A percentile compares a stretch with the other conserved stretches of the same genome.
Conservation (phyloP, 306 rosid genomes). For the Alnus glutinosa region DNA sequence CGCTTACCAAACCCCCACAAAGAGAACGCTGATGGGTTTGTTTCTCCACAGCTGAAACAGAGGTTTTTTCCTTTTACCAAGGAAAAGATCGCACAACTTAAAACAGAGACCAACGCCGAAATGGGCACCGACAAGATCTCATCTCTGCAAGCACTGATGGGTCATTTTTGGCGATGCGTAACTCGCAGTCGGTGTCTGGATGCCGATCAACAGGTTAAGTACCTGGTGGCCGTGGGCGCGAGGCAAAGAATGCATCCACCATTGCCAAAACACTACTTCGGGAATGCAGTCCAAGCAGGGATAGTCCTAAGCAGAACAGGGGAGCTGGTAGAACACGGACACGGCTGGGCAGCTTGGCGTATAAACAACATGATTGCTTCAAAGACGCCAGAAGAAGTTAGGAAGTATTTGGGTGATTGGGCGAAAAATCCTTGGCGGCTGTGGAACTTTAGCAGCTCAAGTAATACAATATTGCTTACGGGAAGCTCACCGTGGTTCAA, state of each 20-base stretch:
- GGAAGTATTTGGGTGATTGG: neutral
- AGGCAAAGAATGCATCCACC: constrained; percentile 7
- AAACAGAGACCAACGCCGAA: constrained; percentile 17
- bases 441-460: neutral
- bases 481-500: neutral
- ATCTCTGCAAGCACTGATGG: constrained; percentile 19
- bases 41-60: neutral
- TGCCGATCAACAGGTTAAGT: neutral
- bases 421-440: neutral
- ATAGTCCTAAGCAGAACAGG: neutral
- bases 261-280: neutral
- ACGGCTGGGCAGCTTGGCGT: neutral
- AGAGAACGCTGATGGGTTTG: neutral
- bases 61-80: constrained; percentile 5
- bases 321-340: neutral
- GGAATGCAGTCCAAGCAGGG: neutral
- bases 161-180: neutral
- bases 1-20: neutral
- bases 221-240: neutral
- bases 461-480: neutral
- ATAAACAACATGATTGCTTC: neutral
- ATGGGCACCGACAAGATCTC: neutral
- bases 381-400: neutral
- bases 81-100: constrained; percentile 3
- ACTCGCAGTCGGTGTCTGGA: neutral